phyloP scores from a whole-genome alignment of 73 alveolate genomes.

The Paramecium sonneborni region DNA sequence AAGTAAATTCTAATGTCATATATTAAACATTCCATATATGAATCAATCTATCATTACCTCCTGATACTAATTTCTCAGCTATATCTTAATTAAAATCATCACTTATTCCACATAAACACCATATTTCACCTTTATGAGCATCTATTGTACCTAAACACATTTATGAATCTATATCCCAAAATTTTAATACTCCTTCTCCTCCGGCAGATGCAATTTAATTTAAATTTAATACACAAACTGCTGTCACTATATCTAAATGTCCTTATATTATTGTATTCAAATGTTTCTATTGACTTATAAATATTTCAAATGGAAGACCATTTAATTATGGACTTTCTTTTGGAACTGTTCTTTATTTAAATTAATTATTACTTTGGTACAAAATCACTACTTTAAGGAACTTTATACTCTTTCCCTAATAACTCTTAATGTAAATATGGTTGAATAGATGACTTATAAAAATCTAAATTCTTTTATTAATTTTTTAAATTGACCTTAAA shows the following conservation, averaged over 20 bases:
- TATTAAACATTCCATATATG: constrained; percentile 47
- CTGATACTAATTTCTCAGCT: constrained; percentile 15
- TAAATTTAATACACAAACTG: constrained; percentile 6
- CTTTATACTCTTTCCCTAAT: not conserved
- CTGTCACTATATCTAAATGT: constrained; percentile 26
- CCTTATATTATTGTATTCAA: constrained; percentile 20
- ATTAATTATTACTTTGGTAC: not conserved
- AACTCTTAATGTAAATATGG: not conserved
- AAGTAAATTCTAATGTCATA: constrained; percentile 36
- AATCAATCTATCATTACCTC: constrained; percentile 30
- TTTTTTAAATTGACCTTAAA: not conserved
- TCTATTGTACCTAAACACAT: constrained; percentile 22
- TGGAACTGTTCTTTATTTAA: not conserved
- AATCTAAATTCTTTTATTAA: not conserved
- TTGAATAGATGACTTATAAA: not conserved
- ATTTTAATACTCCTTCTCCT: constrained; percentile 36
- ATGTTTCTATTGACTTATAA: constrained; percentile 15
- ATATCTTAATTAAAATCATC: constrained; percentile 1
- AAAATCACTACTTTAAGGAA: constrained; percentile 13
- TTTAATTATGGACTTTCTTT: not conserved
- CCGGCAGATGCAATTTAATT: constrained; percentile 28
- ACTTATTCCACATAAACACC: constrained; percentile 27
- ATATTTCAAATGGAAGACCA: constrained; percentile 16
- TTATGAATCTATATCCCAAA: constrained; percentile 52
- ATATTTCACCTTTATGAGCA: constrained; percentile 15